Evolutionary conservation across 177 flowering plant genomes (phyloP).

Genomic region (Vitis hybrid): DNA sequence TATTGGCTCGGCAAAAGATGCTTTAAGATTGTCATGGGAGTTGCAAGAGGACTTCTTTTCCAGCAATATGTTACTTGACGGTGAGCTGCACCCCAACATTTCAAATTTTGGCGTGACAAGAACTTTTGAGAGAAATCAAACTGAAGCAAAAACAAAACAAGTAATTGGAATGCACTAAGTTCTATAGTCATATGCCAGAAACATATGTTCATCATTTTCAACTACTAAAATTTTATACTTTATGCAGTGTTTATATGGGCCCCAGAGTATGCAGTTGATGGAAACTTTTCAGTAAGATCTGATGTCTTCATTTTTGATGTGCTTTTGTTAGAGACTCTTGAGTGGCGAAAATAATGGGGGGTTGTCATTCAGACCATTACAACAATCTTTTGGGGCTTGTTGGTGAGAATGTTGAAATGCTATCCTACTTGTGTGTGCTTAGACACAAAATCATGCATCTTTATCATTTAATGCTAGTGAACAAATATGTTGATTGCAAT

Average conservation of each 20-base stretch:
- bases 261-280: constrained; percentile 22
- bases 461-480: constrained; percentile 21
- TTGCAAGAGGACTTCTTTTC: constrained; percentile 31
- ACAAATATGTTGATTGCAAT: constrained; percentile 18
- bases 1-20: constrained; percentile 15
- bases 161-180: constrained; percentile 38
- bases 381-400: constrained; percentile 6
- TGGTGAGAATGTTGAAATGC: background rate
- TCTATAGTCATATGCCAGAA: background rate
- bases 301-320: constrained; percentile 21
- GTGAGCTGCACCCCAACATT: constrained; percentile 31
- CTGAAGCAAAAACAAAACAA: constrained; percentile 21
- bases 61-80: constrained; percentile 25
- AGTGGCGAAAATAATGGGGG: constrained; percentile 15
- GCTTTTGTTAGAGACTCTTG: constrained; percentile 18
- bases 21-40: constrained; percentile 25
- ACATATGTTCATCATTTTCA: too few relatives aligned
- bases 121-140: constrained; percentile 20
- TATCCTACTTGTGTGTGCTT: background rate
- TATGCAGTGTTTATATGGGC: constrained; percentile 17
- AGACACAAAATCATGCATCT: background rate
- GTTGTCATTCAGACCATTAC: constrained; percentile 1
- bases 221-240: background rate
- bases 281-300: constrained; percentile 13
- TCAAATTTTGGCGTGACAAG: constrained; percentile 37